Conservation (phyloP, 345 rosid species). For the Moricandia arvensis region DNA sequence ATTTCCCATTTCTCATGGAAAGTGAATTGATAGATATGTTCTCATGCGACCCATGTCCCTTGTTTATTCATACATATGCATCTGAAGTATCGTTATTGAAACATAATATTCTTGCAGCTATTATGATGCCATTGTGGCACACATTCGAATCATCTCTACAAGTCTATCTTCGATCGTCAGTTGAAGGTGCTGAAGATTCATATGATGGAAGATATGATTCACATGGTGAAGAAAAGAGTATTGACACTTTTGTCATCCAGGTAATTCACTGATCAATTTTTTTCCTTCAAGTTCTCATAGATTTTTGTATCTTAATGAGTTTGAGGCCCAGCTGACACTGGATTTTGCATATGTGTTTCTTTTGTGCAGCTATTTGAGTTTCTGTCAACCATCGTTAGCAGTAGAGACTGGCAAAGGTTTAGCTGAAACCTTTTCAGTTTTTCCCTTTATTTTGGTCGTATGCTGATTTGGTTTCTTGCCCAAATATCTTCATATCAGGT, state of each 20-base stretch:
- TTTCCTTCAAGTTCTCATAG: slow-evolving; percentile 7
- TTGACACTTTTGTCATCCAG: slow-evolving; percentile 88
- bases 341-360: too few relatives aligned
- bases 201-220: slow-evolving; percentile 85
- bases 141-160: slow-evolving; percentile 75
- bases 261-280: slow-evolving; percentile 38
- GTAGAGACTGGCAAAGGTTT: slow-evolving; percentile 68
- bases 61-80: neutral
- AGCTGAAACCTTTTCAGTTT: slow-evolving; percentile 17
- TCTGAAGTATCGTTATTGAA: slow-evolving; percentile 15
- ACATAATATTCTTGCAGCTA: slow-evolving; percentile 49
- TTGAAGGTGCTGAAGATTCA: slow-evolving; percentile 70
- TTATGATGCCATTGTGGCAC: slow-evolving; percentile 83
- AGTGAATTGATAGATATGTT: slow-evolving; percentile 68
- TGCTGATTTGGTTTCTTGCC: slow-evolving; percentile 8
- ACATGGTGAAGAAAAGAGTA: slow-evolving; percentile 88
- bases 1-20: slow-evolving; percentile 64
- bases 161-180: slow-evolving; percentile 66
- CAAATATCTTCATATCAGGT: slow-evolving; percentile 45
- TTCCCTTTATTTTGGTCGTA: slow-evolving; percentile 2
- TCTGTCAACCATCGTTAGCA: slow-evolving; percentile 75
- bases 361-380: slow-evolving; percentile 76
- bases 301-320: too few relatives aligned
- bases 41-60: slow-evolving; percentile 3
- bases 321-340: too few relatives aligned